Base-by-base conservation (phyloP, 352 stramenopile genomes). In the Globisporangium canariense region DNA sequence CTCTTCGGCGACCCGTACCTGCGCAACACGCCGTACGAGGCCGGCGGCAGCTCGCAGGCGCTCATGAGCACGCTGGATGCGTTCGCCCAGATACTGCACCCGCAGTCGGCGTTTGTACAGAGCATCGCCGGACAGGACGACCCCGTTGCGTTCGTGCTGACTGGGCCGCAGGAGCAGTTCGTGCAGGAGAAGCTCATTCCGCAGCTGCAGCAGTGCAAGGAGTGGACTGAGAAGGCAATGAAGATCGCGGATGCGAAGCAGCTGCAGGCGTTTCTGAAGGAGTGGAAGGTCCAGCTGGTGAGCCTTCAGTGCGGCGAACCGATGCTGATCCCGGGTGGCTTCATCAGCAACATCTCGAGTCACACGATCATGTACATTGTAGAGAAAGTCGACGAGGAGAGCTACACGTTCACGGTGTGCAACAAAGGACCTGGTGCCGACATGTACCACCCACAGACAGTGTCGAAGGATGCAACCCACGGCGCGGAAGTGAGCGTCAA, bases 341-440 rank as follows among this genome's bases (percentile, higher is more conserved):
- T 87, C 51, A 76, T 90, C n/a, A 80, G 83, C 57, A 94, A 85
- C 57, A 64, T 70, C 8, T 75, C 69, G 20, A 91, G 85, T 43
- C 85, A 94, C 62, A 82, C 81, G 16, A 87, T 97, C 43, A 71
- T 97, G 11, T 95, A 94, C 59, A 69, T 97, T 9, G 62, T 94
- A 6, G 87, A 97, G 62, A 94, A 91, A 45, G 82, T 71, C 1
- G 66, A 60, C 14, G 76, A 86, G 3, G 65, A 70, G 16, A 64
- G 68, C 14, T 96, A 89, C 55, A 88, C 79, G 22, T 91, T 97
- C 56, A 92, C 85, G 34, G 82, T 97, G 41, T 96, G 88, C 67
- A 97, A 97, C 73, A 94, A 94, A 63, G 90, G 90, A 0, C 79
- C 83, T 0, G 90, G 90, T 8, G 78, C 86, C 0, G 86, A 94